Evolutionary conservation across 306 rosid species (phyloP).

Genomic region (Rubus parviflorus): DNA sequence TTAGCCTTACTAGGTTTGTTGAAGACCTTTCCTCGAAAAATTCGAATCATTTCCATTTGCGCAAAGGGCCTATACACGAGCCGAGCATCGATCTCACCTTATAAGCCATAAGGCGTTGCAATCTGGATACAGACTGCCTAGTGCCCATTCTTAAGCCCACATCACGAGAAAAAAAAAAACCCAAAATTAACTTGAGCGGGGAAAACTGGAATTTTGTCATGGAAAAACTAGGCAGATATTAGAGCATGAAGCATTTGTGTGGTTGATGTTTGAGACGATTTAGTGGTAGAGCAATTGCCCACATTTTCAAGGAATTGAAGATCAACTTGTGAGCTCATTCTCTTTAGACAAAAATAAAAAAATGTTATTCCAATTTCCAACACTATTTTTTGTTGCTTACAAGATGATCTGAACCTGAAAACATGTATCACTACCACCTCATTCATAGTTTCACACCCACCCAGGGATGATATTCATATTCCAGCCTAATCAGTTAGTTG

Average conservation of each 20-base stretch:
- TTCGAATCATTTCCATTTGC: too few species aligned
- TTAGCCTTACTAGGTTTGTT: not conserved
- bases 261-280: not conserved
- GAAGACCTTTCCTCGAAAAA: too few species aligned
- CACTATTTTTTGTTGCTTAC: not conserved
- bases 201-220: not conserved
- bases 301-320: not conserved
- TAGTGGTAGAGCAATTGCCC: not conserved
- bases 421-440: not conserved
- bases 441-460: not conserved
- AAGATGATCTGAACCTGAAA: not conserved
- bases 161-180: not conserved
- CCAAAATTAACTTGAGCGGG: not conserved
- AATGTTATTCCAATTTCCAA: conserved; percentile 6
- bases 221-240: not conserved
- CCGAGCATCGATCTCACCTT: too few species aligned
- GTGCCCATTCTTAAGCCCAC: not conserved
- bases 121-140: too few species aligned
- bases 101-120: too few species aligned
- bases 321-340: not conserved
- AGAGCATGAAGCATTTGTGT: not conserved
- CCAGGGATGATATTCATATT: not conserved
- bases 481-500: conserved; percentile 18
- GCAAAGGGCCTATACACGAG: too few species aligned
- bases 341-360: not conserved